Conservation (phyloP, 495 filamentous ascomycete genomes). For the Hypoxylon trugodes region DNA sequence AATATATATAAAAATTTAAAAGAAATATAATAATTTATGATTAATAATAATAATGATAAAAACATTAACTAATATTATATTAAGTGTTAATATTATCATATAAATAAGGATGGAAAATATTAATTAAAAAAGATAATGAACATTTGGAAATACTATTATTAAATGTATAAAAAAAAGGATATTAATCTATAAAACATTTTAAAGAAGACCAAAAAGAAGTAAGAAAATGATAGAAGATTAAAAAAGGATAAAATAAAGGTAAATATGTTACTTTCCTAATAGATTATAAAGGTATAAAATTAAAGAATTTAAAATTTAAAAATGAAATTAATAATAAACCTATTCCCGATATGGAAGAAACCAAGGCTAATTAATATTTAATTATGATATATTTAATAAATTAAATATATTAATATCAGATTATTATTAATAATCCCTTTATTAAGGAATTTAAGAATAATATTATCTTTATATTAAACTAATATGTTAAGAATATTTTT, state of each 20-base stretch:
- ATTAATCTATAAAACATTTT: too few species aligned
- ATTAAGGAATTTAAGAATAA: too few species aligned
- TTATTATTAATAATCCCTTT: not conserved
- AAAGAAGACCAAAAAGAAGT: too few species aligned
- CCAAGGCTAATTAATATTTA: not conserved
- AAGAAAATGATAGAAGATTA: too few species aligned
- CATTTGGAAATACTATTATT: too few species aligned
- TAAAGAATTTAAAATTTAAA: not conserved
- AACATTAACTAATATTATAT: not conserved
- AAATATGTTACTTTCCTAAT: not conserved
- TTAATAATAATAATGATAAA: constrained; percentile 14
- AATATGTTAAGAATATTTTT: too few species aligned
- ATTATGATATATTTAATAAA: not conserved
- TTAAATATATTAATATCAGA: too few species aligned
- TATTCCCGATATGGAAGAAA: constrained; percentile 3
- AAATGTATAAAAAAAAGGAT: too few species aligned
- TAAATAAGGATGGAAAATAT: constrained; percentile 4
- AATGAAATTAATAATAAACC: not conserved
- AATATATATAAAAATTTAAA: too few species aligned
- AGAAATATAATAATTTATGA: constrained; percentile 6
- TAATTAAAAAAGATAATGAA: too few species aligned
- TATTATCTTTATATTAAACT: too few species aligned
- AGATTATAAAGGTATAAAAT: not conserved
- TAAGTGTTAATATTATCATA: not conserved
- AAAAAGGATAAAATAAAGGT: too few species aligned